Evolutionary conservation across 345 rosid species (phyloP), one percentile per base, ranked within the genome.

Genomic region (Rhodamnia argentea): DNA sequence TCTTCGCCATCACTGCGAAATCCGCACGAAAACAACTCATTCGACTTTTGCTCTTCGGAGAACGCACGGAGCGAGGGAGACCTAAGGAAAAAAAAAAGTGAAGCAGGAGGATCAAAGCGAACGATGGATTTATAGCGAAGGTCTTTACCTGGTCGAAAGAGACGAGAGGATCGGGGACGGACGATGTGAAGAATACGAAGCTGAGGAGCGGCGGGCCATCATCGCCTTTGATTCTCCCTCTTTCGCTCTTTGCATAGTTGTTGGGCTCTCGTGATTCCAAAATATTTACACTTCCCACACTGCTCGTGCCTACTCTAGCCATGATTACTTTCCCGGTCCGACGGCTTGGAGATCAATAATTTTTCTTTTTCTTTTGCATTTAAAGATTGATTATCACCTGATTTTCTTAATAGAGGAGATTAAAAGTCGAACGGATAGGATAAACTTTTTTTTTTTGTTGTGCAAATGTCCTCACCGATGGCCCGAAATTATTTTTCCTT

Each of bases 1-100:
- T 42, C 58, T 44, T 83, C 54, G 86, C 84, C 91, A 88, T 88
- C 37, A 86, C 76, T 62, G 83, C 32, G 70, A 59, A 58, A 56
- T 44, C 37, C 37, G 2, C 42, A 1, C 12, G 76, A 32, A 32
- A 16, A 16, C 42, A 32, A 29, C 16, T 64, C 76, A 64, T 29
- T 32, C 44, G 23, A 64, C 27, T 20, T 59, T 12, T 5, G 29
- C 64, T 5, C 5, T 26, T 12, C 29, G 1, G 16, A 29, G 59
- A 2, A 22, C 12, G 12, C 26, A 56, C n/a, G 13, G 74, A 27
- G 1, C 1, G 40, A 18, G 40, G 27, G 75, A 62, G 75, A 29
- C 23, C 75, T 15, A n/a, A 15, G n/a, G n/a, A n/a, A n/a, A 2
- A 37, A 37, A 37, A 37, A 14, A 27, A 27, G 23, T 0, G 6